Conservation (phyloP, 345 rosid species). For the Syzygium aromaticum region DNA sequence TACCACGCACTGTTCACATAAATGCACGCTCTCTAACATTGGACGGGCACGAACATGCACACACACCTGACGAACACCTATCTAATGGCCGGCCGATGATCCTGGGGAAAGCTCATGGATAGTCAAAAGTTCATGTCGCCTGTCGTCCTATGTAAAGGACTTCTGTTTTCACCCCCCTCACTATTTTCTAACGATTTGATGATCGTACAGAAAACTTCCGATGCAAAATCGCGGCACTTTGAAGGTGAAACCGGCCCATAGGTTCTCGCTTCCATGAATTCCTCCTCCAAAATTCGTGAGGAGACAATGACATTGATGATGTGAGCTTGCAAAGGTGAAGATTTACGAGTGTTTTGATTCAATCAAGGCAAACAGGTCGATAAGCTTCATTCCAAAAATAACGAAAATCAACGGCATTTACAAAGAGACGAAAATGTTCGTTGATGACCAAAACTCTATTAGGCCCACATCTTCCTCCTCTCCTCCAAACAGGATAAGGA, state of each 20-base stretch:
- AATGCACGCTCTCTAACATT: background rate
- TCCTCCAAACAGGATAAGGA: background rate
- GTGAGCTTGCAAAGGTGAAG: background rate
- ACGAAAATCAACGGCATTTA: background rate
- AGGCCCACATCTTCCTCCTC: background rate
- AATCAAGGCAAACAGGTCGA: background rate
- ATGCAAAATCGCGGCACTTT: background rate
- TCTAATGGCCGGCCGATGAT: background rate
- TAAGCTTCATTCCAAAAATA: background rate
- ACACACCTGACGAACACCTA: background rate
- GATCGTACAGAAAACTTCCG: background rate
- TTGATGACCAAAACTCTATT: background rate
- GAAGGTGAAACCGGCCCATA: background rate
- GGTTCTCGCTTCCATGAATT: background rate
- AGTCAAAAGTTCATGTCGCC: background rate
- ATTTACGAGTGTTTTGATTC: background rate
- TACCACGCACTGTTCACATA: background rate
- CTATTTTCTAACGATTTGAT: background rate
- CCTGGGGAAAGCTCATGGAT: background rate
- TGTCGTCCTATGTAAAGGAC: background rate
- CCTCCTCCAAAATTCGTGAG: too few species aligned
- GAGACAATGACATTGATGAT: background rate
- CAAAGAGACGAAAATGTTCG: background rate
- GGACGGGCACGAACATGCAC: background rate
- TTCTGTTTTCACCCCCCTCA: background rate